Evolutionary conservation across 2,329 filamentous ascomycete species (phyloP), one percentile per base, ranked within the genome.

Genomic region (Scolecobasidium constrictum): DNA sequence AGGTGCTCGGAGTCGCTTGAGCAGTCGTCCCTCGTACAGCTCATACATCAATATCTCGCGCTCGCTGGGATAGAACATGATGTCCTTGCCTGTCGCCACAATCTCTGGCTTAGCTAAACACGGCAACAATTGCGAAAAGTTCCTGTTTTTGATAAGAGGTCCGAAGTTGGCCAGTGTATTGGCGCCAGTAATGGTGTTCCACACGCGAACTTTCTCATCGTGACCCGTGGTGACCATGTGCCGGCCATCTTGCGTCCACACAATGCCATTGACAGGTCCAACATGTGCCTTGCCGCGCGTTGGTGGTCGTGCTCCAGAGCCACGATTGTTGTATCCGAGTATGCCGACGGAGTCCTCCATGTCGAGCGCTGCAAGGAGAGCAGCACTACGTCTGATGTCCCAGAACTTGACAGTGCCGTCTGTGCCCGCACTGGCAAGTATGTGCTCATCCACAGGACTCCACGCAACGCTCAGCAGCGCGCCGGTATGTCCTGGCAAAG

Each of bases 141-240:
- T 57, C 0, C 52, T 71, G 57, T 95, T 95, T 52, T 80, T 81
- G 33, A 95, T 72, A 20, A 79, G 72, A 1, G 88, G 84, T 0
- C 87, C 87, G 56, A 95, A 96, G 58, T 82, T 88, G 0, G 83
- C 84, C 4, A 95, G 75, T 1, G 85, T 93, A 59, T 96, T 95
- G 15, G 82, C 82, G 2, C 87, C 86, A 0, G 77, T 85, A 0
- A 71, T 71, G 2, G 83, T 77, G 56, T 94, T 75, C 90, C 90
- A 96, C 1, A 95, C 84, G 4, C 88, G 76, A 48, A 96, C 81
- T 6, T 82, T 77, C 38, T 84, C 73, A 57, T 96, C 92, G 45
- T 93, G 83, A 0, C 87, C 88, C 2, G 84, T 75, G 1, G 83
- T 86, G 11, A 95, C 70, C 15, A 96, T 69, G 56, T 83, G 80